These are phyloP conservation scores for Diaporthe vaccinii DNA, from an alignment of 2,329 filamentous ascomycete genomes.

Conservation along the genomic window DNA sequence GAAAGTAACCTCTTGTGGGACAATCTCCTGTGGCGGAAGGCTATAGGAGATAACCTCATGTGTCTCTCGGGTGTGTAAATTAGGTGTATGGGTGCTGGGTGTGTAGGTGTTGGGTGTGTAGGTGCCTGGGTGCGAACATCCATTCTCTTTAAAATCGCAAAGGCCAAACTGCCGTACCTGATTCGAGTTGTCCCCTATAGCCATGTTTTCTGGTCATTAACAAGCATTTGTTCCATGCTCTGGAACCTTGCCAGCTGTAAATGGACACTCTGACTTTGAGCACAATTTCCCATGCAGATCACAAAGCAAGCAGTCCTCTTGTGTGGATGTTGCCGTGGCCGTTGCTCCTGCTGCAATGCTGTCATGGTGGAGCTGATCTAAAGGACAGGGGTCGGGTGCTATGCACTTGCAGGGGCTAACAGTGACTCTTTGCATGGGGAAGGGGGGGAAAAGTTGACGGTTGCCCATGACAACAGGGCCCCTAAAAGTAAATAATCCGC, in stretches of 20 bases:
- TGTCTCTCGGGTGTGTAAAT: not conserved
- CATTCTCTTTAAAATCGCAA: no score
- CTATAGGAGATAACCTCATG: not conserved
- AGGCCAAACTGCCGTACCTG: not conserved
- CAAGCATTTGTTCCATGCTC: not conserved
- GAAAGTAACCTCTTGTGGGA: not conserved
- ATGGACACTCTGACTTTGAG: not conserved
- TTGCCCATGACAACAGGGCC: slow-evolving; percentile 38
- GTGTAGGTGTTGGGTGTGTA: no score
- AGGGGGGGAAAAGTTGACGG: slow-evolving; percentile 11
- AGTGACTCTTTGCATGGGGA: slow-evolving; percentile 14
- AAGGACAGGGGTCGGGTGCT: not conserved
- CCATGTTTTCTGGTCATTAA: not conserved
- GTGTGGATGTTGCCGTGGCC: slow-evolving; percentile 24
- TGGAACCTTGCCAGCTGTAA: not conserved
- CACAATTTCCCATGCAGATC: slow-evolving; percentile 13
- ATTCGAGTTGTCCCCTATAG: not conserved
- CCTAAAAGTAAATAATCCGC: slow-evolving; percentile 32
- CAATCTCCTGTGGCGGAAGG: no score
- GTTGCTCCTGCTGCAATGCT: slow-evolving; percentile 24
- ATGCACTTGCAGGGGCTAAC: slow-evolving; percentile 2
- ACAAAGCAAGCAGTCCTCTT: not conserved
- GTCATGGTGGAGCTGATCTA: slow-evolving; percentile 28
- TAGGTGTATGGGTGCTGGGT: no score
- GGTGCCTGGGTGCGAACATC: no score